Evolutionary conservation across 352 stramenopile species (phyloP).

Genomic region (Aphanomyces euteiches): DNA sequence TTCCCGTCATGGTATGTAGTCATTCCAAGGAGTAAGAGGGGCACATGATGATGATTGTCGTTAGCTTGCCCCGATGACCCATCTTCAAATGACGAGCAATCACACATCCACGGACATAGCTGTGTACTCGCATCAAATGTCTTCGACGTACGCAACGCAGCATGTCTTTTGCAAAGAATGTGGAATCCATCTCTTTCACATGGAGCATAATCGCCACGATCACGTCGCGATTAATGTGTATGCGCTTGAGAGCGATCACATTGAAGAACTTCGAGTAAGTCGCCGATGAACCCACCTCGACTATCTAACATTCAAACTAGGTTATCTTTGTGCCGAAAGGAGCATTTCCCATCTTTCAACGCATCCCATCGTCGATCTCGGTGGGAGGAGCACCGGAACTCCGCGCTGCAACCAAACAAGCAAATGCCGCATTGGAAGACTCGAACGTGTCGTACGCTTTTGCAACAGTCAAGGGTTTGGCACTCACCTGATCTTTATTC

Average conservation of each 20-base stretch:
- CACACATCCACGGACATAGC: slow-evolving; percentile 69
- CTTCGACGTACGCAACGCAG: slow-evolving; percentile 56
- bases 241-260: slow-evolving; percentile 75
- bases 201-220: slow-evolving; percentile 65
- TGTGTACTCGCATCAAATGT: slow-evolving; percentile 70
- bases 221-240: slow-evolving; percentile 75
- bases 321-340: slow-evolving; percentile 79
- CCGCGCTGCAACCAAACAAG: slow-evolving; percentile 1
- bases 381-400: neutral
- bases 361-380: slow-evolving; percentile 27
- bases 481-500: neutral
- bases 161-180: slow-evolving; percentile 79
- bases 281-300: slow-evolving; percentile 15
- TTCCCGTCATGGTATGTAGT: slow-evolving; percentile 59
- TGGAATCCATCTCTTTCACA: slow-evolving; percentile 83
- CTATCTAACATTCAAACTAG: slow-evolving; percentile 32
- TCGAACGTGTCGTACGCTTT: too few species aligned
- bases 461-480: neutral
- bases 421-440: neutral
- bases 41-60: neutral
- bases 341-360: slow-evolving; percentile 61
- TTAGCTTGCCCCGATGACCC: slow-evolving; percentile 27
- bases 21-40: slow-evolving; percentile 3
- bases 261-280: slow-evolving; percentile 72
- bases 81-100: slow-evolving; percentile 55